Conservation (phyloP, 2,329 filamentous ascomycete genomes). For the Fusarium sp. region DNA sequence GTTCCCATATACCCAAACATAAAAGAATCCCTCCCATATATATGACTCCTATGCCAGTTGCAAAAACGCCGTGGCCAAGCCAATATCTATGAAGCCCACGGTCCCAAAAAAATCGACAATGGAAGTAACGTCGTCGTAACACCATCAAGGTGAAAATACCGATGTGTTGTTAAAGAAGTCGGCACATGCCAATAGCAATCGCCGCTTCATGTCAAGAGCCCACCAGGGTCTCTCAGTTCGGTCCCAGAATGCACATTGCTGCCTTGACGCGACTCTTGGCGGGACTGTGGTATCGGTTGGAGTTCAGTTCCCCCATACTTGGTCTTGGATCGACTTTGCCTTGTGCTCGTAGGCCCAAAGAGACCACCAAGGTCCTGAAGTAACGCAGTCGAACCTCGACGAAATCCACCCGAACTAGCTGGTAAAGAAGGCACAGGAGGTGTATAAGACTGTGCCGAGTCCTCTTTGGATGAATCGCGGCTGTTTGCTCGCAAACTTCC, state of each 20-base stretch:
- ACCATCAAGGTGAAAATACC: slow-evolving; percentile 23
- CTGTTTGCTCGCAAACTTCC: slow-evolving; percentile 56
- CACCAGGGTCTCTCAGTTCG: slow-evolving; percentile 55
- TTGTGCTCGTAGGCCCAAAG: slow-evolving; percentile 57
- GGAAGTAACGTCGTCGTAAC: slow-evolving; percentile 34
- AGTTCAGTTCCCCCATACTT: slow-evolving; percentile 57
- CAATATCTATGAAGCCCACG: slow-evolving; percentile 25
- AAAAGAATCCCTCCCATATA: slow-evolving; percentile 9
- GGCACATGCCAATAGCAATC: neutral
- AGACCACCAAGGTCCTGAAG: slow-evolving; percentile 69
- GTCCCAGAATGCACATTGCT: slow-evolving; percentile 49
- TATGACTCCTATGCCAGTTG: slow-evolving; percentile 26
- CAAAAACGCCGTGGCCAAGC: slow-evolving; percentile 33
- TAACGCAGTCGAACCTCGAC: slow-evolving; percentile 68
- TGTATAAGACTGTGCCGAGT: slow-evolving; percentile 52
- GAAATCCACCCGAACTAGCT: slow-evolving; percentile 59
- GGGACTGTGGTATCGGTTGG: slow-evolving; percentile 59
- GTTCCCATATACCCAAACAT: slow-evolving; percentile 7
- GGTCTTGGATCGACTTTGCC: slow-evolving; percentile 48
- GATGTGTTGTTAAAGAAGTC: slow-evolving; percentile 26
- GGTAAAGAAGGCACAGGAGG: slow-evolving; percentile 59
- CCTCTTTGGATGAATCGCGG: slow-evolving; percentile 56
- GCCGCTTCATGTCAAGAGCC: slow-evolving; percentile 52
- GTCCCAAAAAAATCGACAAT: slow-evolving; percentile 6
- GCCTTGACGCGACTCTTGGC: slow-evolving; percentile 51